phyloP scores from a whole-genome alignment of 2,329 filamentous ascomycete species.

The Graphilbum fragrans region DNA sequence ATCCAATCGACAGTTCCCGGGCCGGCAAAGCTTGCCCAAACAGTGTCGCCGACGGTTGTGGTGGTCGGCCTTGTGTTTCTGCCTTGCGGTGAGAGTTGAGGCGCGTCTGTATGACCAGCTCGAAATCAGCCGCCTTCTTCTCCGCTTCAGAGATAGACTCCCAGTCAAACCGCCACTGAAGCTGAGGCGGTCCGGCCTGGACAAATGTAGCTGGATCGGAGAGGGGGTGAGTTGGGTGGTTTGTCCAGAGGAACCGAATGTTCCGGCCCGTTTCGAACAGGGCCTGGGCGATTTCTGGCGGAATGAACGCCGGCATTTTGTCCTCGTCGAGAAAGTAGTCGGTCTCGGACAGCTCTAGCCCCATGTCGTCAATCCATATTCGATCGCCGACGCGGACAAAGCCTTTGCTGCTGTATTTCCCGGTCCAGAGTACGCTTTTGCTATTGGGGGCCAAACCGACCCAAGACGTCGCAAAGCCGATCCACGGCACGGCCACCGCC shows the following conservation, averaged over 20 bases:
- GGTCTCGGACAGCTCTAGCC: conserved; percentile 40
- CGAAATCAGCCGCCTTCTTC: conserved; percentile 41
- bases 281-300: conserved; percentile 52
- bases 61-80: neutral
- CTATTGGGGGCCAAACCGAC: conserved; percentile 54
- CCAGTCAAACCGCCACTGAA: conserved; percentile 65
- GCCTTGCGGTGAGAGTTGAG: conserved; percentile 10
- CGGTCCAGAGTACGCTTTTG: conserved; percentile 14
- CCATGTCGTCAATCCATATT: conserved; percentile 44
- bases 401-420: conserved; percentile 28
- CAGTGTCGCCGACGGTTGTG: neutral
- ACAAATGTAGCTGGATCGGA: conserved; percentile 36
- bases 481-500: conserved; percentile 21
- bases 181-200: conserved; percentile 37
- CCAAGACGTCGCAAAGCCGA: conserved; percentile 51
- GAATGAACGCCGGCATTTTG: conserved; percentile 61
- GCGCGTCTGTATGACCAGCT: conserved; percentile 25
- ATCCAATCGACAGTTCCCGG: conserved; percentile 1
- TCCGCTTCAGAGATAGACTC: conserved; percentile 53
- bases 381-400: conserved; percentile 49
- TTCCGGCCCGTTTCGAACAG: conserved; percentile 76
- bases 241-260: conserved; percentile 56
- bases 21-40: too few species aligned
- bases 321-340: conserved; percentile 52
- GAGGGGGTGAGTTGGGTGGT: conserved; percentile 61